Conservation (phyloP, 192 early-diverging fungal species). For the Chytriomyces sp. region DNA sequence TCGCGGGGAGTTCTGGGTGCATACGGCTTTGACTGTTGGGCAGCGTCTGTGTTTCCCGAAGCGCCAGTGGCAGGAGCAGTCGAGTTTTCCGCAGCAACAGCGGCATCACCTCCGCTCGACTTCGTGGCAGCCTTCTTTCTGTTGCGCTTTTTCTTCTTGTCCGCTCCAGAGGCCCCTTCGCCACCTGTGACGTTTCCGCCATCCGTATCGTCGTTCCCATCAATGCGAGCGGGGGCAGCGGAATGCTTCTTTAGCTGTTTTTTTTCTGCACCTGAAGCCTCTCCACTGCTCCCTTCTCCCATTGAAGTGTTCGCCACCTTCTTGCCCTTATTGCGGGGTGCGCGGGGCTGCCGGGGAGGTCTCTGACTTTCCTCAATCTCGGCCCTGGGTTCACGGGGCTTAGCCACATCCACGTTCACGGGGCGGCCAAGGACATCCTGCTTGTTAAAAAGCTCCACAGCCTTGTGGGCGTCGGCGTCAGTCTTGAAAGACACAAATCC, state of each 20-base stretch:
- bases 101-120: slow-evolving; percentile 13
- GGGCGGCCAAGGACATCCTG: slow-evolving; percentile 59
- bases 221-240: slow-evolving; percentile 6
- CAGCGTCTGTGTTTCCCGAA: background rate
- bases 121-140: background rate
- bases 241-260: slow-evolving; percentile 24
- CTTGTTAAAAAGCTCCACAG: slow-evolving; percentile 70
- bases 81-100: slow-evolving; percentile 44
- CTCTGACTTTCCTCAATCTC: too few relatives aligned
- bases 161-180: background rate
- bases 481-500: slow-evolving; percentile 89
- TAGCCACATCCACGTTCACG: slow-evolving; percentile 90
- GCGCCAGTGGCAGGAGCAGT: slow-evolving; percentile 13
- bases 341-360: slow-evolving; percentile 31
- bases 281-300: too few relatives aligned
- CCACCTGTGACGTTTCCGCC: background rate
- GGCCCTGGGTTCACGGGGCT: slow-evolving; percentile 53
- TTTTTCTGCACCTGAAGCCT: background rate
- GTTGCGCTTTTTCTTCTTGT: background rate
- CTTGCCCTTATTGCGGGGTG: background rate
- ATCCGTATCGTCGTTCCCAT: background rate
- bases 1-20: too few relatives aligned
- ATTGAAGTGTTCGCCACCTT: too few relatives aligned
- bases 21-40: background rate
- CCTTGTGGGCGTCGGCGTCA: slow-evolving; percentile 68